Evolutionary conservation across 768 basidiomycete genomes (phyloP).

Genomic region (Filobasidium floriforme): DNA sequence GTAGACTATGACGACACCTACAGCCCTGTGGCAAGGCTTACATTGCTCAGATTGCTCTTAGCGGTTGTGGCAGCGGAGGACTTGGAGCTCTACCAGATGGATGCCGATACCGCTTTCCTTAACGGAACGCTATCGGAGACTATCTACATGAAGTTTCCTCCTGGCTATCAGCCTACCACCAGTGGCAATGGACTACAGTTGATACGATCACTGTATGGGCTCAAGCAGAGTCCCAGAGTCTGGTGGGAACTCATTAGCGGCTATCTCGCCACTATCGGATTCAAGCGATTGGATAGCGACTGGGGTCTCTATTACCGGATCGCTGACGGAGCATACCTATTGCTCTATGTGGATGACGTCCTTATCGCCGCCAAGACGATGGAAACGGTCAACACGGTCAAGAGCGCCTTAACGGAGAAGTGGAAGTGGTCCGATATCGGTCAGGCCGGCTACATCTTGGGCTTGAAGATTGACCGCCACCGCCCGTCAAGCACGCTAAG

Average conservation of each 20-base stretch:
- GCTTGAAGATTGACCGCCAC: conserved; percentile 21
- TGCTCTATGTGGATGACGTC: conserved; percentile 26
- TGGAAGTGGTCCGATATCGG: conserved; percentile 22
- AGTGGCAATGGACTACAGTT: not conserved
- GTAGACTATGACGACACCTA: conserved; percentile 7
- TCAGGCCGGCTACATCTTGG: conserved; percentile 17
- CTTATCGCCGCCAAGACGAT: conserved; percentile 17
- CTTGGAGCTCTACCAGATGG: too few species aligned
- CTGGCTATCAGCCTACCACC: conserved; percentile 9
- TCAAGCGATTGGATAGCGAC: conserved; percentile 21
- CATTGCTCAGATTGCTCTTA: not conserved
- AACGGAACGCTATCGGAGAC: conserved; percentile 25
- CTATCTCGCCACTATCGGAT: conserved; percentile 18
- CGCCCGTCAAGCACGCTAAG: too few species aligned
- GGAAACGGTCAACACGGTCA: conserved; percentile 4
- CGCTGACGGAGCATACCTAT: conserved; percentile 6
- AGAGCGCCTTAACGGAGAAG: conserved; percentile 7
- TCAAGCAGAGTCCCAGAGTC: conserved; percentile 23
- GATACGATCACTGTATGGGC: conserved; percentile 19
- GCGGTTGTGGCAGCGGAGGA: conserved; percentile 1
- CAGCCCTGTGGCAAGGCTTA: conserved; percentile 5
- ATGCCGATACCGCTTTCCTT: conserved; percentile 31
- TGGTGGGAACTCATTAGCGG: conserved; percentile 25
- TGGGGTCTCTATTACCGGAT: conserved; percentile 25
- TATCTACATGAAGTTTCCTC: conserved; percentile 48